These are phyloP conservation scores for Syzygium oleosum DNA, from an alignment of 345 rosid species.

Conservation along the genomic window DNA sequence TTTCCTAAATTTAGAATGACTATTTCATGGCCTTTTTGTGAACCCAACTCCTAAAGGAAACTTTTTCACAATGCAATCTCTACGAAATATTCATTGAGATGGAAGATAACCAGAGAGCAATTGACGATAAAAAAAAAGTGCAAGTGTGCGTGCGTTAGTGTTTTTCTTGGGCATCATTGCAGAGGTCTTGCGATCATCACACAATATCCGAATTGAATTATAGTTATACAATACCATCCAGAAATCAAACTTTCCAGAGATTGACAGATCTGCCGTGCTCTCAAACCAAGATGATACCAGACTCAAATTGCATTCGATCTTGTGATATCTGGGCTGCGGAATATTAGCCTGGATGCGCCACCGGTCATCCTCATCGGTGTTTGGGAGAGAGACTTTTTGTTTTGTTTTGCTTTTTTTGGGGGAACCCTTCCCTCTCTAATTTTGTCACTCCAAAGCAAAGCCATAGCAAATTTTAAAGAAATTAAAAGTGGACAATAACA, in stretches of 20 bases:
- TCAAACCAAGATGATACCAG: not conserved
- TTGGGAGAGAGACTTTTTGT: not conserved
- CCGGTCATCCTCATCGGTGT: not conserved
- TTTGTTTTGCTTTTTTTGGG: not conserved
- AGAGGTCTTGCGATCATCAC: not conserved
- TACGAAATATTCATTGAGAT: no score
- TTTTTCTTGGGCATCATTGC: not conserved
- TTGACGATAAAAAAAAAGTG: not conserved
- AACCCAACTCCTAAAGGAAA: not conserved
- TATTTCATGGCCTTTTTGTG: not conserved
- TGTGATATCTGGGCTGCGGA: not conserved
- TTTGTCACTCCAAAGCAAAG: not conserved
- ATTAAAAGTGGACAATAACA: not conserved
- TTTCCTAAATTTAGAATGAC: no score
- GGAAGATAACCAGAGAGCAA: not conserved
- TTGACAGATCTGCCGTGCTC: accelerated
- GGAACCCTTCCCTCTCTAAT: not conserved
- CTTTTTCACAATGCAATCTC: not conserved
- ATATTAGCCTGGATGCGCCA: not conserved
- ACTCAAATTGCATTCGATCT: not conserved
- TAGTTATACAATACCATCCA: not conserved
- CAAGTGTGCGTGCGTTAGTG: not conserved
- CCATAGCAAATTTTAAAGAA: not conserved
- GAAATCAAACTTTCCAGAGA: accelerated
- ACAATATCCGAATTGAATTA: not conserved